These are phyloP conservation scores for Phaeophleospora eucalypticola DNA, from an alignment of 2,329 filamentous ascomycete species.

Conservation along the genomic window DNA sequence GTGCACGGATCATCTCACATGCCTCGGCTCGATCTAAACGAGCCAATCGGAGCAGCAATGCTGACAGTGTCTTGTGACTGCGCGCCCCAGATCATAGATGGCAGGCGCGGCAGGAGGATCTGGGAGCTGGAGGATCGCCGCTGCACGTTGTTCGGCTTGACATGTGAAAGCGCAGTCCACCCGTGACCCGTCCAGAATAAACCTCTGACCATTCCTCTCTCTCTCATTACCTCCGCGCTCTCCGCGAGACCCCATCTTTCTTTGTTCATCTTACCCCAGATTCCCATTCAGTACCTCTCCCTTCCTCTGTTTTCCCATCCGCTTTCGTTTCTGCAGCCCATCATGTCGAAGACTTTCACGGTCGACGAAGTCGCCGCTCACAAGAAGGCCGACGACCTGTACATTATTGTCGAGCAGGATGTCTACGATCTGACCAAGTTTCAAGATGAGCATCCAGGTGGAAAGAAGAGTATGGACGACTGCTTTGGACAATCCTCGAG, in stretches of 20 bases:
- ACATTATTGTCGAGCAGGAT: constrained; percentile 88
- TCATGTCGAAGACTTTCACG: constrained; percentile 85
- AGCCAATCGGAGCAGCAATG: too few relatives aligned
- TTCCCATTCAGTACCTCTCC: not conserved
- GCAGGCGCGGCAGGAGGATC: too few relatives aligned
- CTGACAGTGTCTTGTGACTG: too few relatives aligned
- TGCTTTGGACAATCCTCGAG: not conserved
- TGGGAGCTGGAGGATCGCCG: not conserved
- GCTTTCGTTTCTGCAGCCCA: constrained; percentile 23
- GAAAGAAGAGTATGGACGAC: constrained; percentile 57
- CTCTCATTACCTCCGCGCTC: constrained; percentile 1
- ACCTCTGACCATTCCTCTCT: constrained; percentile 1
- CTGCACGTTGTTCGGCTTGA: not conserved
- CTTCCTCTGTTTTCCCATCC: not conserved
- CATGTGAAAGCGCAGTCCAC: not conserved
- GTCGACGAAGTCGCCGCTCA: constrained; percentile 83
- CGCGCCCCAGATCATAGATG: too few relatives aligned
- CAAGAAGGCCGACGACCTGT: constrained; percentile 81
- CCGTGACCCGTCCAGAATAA: not conserved
- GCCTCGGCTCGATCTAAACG: too few relatives aligned
- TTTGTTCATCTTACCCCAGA: not conserved
- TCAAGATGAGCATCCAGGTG: constrained; percentile 61
- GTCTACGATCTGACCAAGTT: constrained; percentile 86
- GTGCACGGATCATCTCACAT: too few relatives aligned
- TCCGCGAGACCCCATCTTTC: not conserved